A percentile compares a stretch with the other conserved stretches of the same genome.
Evolutionary conservation across 495 filamentous ascomycete species (phyloP).

Genomic region (Coniosporium apollinis): DNA sequence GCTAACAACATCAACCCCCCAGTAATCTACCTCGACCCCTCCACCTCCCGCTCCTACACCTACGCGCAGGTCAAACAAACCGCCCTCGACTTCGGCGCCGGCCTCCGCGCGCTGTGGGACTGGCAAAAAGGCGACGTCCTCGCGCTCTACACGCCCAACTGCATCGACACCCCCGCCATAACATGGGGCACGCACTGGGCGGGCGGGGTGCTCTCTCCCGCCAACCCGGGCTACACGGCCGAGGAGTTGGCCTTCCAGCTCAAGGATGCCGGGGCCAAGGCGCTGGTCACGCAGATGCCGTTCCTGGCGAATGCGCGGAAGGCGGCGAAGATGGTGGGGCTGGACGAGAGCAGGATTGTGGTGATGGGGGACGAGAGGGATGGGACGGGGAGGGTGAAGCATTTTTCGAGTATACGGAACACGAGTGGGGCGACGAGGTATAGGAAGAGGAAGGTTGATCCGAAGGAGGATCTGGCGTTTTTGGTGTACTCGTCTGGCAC

Average conservation of each 20-base stretch:
- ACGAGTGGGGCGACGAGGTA: slow-evolving; percentile 33
- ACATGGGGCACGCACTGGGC: slow-evolving; percentile 75
- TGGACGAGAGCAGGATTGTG: slow-evolving; percentile 51
- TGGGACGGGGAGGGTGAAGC: slow-evolving; percentile 40
- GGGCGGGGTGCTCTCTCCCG: slow-evolving; percentile 63
- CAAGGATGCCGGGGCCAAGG: slow-evolving; percentile 62
- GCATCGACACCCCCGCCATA: slow-evolving; percentile 29
- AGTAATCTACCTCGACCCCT: slow-evolving; percentile 71
- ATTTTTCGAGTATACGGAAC: slow-evolving; percentile 58
- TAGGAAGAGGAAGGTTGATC: slow-evolving; percentile 32
- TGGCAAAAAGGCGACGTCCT: slow-evolving; percentile 58
- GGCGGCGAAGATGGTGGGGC: slow-evolving; percentile 51
- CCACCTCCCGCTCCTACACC: slow-evolving; percentile 57
- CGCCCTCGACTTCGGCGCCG: slow-evolving; percentile 62
- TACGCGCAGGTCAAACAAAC: slow-evolving; percentile 47
- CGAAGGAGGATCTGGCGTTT: slow-evolving; percentile 45
- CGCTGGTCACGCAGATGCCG: slow-evolving; percentile 51
- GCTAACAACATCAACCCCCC: not conserved
- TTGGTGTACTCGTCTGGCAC: slow-evolving; percentile 80
- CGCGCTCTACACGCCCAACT: slow-evolving; percentile 24
- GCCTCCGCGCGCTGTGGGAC: slow-evolving; percentile 51
- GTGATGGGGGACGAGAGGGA: slow-evolving; percentile 63
- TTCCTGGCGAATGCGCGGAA: slow-evolving; percentile 42
- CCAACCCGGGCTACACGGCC: slow-evolving; percentile 73
- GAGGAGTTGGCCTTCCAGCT: slow-evolving; percentile 84